phyloP scores from a whole-genome alignment of 176 grass and related monocot genomes.

The maize (Zea mays) region Zm-B73-REFERENCE-NAM-5.0 NC_050096.1:183453501-183454000 shows the following conservation, averaged over 20 bases:
- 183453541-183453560: too few relatives aligned
- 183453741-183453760: too few relatives aligned
- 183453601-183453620: not conserved
- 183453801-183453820: not conserved
- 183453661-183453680: not conserved
- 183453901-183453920: not conserved
- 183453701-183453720: not conserved
- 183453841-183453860: too few relatives aligned
- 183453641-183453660: not conserved
- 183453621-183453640: not conserved
- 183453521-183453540: too few relatives aligned
- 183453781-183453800: conserved; percentile 6
- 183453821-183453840: not conserved
- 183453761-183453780: not conserved
- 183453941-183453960: too few relatives aligned
- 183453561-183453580: too few relatives aligned
- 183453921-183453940: too few relatives aligned
- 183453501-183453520: too few relatives aligned
- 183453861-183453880: too few relatives aligned
- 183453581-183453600: too few relatives aligned
- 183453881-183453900: not conserved
- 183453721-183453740: not conserved
- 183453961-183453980: too few relatives aligned
- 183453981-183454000: too few relatives aligned
- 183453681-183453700: not conserved